Evolutionary conservation across 805 yeast species (phyloP).

Genomic region (Saccharomycopsis oosterbeekiorum): DNA sequence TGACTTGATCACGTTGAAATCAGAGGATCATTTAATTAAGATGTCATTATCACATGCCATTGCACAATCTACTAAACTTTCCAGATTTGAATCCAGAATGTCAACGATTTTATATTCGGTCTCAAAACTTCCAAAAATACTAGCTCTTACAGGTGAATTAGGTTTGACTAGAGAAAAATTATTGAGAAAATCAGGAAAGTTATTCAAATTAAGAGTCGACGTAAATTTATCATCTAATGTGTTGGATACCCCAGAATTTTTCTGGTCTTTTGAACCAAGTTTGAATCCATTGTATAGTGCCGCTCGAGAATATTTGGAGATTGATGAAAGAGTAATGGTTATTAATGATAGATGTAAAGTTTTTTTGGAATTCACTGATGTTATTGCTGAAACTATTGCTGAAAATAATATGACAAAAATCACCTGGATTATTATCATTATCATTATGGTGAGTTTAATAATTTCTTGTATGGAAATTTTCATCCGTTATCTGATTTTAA

Average conservation of each 20-base stretch:
- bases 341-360: conserved; percentile 90
- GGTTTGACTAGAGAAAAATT: conserved; percentile 81
- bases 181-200: conserved; percentile 77
- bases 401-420: conserved; percentile 87
- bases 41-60: conserved; percentile 92
- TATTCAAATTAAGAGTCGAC: conserved; percentile 85
- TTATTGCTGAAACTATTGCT: conserved; percentile 87
- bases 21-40: conserved; percentile 88
- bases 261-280: conserved; percentile 95
- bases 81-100: conserved; percentile 87
- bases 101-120: conserved; percentile 74
- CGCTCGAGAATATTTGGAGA: conserved; percentile 84
- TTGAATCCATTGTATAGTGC: conserved; percentile 87
- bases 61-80: conserved; percentile 89
- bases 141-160: conserved; percentile 82
- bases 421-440: conserved; percentile 79
- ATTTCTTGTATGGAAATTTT: conserved; percentile 69
- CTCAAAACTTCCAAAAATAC: conserved; percentile 77
- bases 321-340: conserved; percentile 90
- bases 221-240: conserved; percentile 87
- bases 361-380: conserved; percentile 85
- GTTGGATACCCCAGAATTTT: conserved; percentile 90
- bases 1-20: conserved; percentile 83
- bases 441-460: conserved; percentile 66
- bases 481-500: conserved; percentile 39